A percentile compares a stretch with the other conserved stretches of the same genome.
Evolutionary conservation across 768 basidiomycete species (phyloP).

Genomic region (Sporobolomyces phaffii): DNA sequence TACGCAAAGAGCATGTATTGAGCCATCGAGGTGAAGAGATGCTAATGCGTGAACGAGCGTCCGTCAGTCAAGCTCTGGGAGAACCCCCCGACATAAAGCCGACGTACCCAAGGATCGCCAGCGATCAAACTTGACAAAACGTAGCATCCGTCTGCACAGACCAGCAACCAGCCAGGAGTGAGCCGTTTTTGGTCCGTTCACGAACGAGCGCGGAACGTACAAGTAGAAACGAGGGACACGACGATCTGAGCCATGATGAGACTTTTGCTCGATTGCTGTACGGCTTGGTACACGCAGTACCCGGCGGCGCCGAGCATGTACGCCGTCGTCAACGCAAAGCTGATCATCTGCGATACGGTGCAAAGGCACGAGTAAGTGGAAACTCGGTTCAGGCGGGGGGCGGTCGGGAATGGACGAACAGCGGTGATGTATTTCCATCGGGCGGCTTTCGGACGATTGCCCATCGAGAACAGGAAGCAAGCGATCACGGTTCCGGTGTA

Average conservation of each 20-base stretch:
- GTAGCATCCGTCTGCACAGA: conserved; percentile 52
- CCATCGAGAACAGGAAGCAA: conserved; percentile 90
- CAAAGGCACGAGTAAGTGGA: background rate
- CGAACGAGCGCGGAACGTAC: background rate
- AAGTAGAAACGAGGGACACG: conserved; percentile 58
- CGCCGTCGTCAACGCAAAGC: conserved; percentile 68
- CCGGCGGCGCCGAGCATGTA: conserved; percentile 79
- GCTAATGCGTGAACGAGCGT: conserved; percentile 43
- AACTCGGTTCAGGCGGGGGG: background rate
- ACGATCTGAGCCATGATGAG: conserved; percentile 67
- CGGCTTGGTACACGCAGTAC: conserved; percentile 70
- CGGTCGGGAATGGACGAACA: conserved; percentile 46
- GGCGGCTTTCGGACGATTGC: conserved; percentile 57
- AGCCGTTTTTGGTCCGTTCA: too few species aligned
- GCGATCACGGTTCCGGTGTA: conserved; percentile 80
- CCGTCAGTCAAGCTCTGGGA: too few species aligned
- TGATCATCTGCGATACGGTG: conserved; percentile 44
- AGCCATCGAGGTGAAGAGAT: conserved; percentile 82
- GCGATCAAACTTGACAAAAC: conserved; percentile 70
- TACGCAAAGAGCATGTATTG: conserved; percentile 67
- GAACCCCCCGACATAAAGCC: too few species aligned
- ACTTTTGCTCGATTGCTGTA: conserved; percentile 56
- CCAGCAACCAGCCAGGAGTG: too few species aligned
- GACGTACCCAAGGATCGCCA: conserved; percentile 85
- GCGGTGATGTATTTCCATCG: conserved; percentile 80